Evolutionary conservation across 257 asterid species (phyloP).

Genomic region (Linderniella brevidens): DNA sequence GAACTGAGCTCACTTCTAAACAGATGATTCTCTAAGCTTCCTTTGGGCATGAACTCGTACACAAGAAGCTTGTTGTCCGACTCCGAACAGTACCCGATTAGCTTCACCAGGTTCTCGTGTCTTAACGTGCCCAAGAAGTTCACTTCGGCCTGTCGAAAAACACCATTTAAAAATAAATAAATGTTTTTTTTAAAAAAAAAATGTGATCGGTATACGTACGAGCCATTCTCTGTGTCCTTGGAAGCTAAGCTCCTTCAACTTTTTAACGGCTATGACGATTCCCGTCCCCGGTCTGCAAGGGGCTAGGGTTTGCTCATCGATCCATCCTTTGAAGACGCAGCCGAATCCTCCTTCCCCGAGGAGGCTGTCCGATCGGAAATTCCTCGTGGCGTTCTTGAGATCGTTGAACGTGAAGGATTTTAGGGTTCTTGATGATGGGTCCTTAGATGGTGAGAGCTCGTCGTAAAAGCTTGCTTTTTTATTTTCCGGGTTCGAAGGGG

Average conservation of each 20-base stretch:
- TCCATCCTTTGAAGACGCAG: constrained; percentile 32
- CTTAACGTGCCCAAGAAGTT: constrained; percentile 24
- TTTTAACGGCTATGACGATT: constrained; percentile 28
- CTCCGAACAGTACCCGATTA: constrained; percentile 27
- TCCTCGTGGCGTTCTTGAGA: constrained; percentile 25
- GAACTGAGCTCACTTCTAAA: constrained; percentile 20
- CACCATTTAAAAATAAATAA: not conserved
- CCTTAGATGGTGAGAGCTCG: constrained; percentile 4
- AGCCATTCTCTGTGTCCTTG: constrained; percentile 47
- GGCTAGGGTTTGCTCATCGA: constrained; percentile 22
- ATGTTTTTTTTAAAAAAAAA: no score
- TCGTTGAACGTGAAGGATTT: constrained; percentile 21
- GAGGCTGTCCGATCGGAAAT: constrained; percentile 24
- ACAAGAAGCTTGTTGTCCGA: constrained; percentile 25
- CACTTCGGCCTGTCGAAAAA: constrained; percentile 19
- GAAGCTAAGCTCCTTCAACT: constrained; percentile 24
- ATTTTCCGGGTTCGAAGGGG: no score
- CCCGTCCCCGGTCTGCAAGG: constrained; percentile 31
- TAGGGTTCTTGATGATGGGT: constrained; percentile 17
- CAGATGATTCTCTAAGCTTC: constrained; percentile 35
- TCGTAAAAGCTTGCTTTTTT: no score
- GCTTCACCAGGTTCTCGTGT: constrained; percentile 32
- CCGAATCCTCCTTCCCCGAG: constrained; percentile 43
- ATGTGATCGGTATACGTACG: constrained; percentile 25
- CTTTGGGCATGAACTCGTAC: constrained; percentile 35